A percentile compares a stretch with the other conserved stretches of the same genome.
phyloP scores from a whole-genome alignment of 2,329 filamentous ascomycete genomes.

The Ophiostoma novo-ulmi region DNA sequence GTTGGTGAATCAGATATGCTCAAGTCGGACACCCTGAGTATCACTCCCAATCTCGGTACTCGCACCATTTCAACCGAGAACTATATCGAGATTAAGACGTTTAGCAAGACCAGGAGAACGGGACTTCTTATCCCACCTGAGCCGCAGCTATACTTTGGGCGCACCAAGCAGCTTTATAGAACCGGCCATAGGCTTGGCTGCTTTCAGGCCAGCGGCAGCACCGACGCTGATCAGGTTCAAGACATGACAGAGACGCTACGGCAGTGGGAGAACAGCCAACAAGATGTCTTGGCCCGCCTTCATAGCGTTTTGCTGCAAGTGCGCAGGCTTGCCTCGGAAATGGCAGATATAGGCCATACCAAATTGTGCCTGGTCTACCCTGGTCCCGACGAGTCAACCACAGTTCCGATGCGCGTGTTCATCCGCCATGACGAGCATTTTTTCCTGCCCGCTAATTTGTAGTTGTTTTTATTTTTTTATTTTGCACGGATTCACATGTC shows the following conservation, averaged over 20 bases:
- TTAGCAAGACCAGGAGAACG: neutral
- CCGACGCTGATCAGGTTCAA: neutral
- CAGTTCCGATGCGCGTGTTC: neutral
- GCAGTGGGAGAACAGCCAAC: neutral
- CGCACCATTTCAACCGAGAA: neutral
- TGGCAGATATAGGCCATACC: neutral
- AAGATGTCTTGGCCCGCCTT: neutral
- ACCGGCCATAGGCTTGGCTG: conserved; percentile 24
- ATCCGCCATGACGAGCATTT: neutral
- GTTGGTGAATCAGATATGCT: neutral
- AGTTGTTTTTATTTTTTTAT: neutral
- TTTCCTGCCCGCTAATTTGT: neutral
- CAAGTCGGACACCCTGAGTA: neutral
- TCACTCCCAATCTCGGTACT: neutral
- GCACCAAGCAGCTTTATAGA: conserved; percentile 23
- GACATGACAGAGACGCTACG: neutral
- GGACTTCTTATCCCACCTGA: conserved; percentile 23
- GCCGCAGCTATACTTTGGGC: conserved; percentile 29
- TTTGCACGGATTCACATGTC: neutral
- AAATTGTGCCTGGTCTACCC: neutral
- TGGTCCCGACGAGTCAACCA: neutral
- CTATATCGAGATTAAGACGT: neutral
- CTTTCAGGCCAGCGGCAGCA: conserved; percentile 13
- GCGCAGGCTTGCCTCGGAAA: neutral
- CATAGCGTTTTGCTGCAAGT: neutral